Evolutionary conservation across 2,329 filamentous ascomycete species (phyloP).

Genomic region (Diaporthe sp.): DNA sequence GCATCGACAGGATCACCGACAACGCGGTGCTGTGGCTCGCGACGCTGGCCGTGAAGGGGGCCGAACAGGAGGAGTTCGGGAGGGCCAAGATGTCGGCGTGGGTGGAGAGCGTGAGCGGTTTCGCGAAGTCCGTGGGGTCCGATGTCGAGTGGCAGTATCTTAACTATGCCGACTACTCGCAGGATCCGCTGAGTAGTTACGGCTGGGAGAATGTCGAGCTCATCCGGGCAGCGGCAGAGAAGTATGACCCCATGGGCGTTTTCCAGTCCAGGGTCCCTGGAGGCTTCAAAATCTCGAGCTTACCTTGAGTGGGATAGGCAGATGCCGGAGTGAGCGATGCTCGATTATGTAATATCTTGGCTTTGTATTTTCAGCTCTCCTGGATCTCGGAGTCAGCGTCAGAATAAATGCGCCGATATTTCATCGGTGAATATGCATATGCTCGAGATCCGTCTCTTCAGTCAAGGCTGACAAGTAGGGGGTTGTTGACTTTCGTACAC

Average conservation of each 20-base stretch:
- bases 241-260: not conserved
- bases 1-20: not conserved
- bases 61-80: not conserved
- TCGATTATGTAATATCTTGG: too few species aligned
- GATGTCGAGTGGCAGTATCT: constrained; percentile 6
- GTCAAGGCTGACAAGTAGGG: not conserved
- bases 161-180: constrained; percentile 6
- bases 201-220: not conserved
- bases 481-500: not conserved
- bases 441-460: not conserved
- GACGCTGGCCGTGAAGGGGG: not conserved
- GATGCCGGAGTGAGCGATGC: not conserved
- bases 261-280: constrained; percentile 3
- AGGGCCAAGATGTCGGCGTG: not conserved
- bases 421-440: not conserved
- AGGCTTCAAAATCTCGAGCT: not conserved
- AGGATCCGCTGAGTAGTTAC: constrained; percentile 8
- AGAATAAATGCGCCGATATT: too few species aligned
- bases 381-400: not conserved
- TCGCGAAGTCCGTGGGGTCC: not conserved
- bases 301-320: too few species aligned
- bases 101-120: not conserved
- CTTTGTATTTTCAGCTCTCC: too few species aligned
- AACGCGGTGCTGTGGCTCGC: constrained; percentile 10
- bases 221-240: not conserved